A percentile compares a stretch with the other conserved stretches of the same genome.
Conservation (phyloP, 495 filamentous ascomycete genomes). For the Elasticomyces elasticus region DNA sequence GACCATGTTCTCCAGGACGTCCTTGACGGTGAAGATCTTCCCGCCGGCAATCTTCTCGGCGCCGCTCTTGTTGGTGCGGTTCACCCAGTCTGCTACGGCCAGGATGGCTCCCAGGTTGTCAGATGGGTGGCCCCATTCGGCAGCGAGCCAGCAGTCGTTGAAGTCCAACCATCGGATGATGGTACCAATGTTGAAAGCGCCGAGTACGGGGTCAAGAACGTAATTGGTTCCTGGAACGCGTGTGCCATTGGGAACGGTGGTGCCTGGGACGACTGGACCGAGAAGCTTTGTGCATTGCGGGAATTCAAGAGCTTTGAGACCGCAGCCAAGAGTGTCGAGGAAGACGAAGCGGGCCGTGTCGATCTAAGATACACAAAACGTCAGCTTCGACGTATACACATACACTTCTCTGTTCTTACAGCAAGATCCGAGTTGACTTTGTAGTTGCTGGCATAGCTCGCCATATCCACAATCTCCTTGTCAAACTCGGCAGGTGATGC, state of each 20-base stretch:
- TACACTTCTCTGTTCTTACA: constrained; percentile 26
- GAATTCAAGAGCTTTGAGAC: constrained; percentile 89
- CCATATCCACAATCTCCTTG: constrained; percentile 88
- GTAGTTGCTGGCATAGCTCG: constrained; percentile 84
- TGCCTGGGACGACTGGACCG: constrained; percentile 86
- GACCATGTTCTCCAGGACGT: constrained; percentile 97
- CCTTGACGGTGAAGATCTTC: constrained; percentile 73
- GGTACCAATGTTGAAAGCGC: constrained; percentile 96
- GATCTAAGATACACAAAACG: constrained; percentile 52
- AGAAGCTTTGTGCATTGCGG: constrained; percentile 91
- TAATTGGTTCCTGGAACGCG: constrained; percentile 87
- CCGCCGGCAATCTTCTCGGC: constrained; percentile 69
- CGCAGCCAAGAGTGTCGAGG: constrained; percentile 93
- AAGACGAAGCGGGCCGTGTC: constrained; percentile 56
- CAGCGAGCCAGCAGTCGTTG: constrained; percentile 99
- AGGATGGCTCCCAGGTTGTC: constrained; percentile 96
- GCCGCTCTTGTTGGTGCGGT: constrained; percentile 86
- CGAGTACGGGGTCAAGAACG: constrained; percentile 88
- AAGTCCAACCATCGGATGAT: constrained; percentile 99
- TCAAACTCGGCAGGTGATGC: constrained; percentile 56
- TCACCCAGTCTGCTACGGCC: constrained; percentile 93
- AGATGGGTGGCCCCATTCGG: constrained; percentile 96
- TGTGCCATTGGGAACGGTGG: constrained; percentile 84
- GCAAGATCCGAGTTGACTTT: constrained; percentile 84
- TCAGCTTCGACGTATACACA: background rate